Conservation (phyloP, 352 stramenopile species). For the Peronospora belbahrii region DNA sequence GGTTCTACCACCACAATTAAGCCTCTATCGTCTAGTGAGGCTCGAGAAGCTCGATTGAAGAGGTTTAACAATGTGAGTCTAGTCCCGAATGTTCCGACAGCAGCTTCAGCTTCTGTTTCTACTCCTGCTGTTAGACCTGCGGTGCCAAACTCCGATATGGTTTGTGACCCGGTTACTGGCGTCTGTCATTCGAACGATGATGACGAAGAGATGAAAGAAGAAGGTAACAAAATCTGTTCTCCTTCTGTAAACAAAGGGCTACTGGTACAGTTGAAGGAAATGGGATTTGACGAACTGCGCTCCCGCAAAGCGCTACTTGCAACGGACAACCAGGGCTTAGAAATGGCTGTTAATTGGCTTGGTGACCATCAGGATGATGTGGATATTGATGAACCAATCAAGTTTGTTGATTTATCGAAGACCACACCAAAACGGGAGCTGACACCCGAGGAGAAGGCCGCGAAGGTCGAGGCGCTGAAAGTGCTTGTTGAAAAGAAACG, state of each 20-base stretch:
- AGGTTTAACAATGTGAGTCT: conserved; percentile 63
- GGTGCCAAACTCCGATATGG: conserved; percentile 39
- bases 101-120: conserved; percentile 8
- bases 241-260: conserved; percentile 66
- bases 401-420: conserved; percentile 69
- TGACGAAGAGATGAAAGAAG: conserved; percentile 29
- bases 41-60: conserved; percentile 73
- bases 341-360: conserved; percentile 83
- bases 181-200: conserved; percentile 36
- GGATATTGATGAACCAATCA: conserved; percentile 86
- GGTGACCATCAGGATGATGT: conserved; percentile 83
- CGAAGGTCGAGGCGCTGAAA: conserved; percentile 83
- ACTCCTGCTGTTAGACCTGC: conserved; percentile 16
- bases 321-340: conserved; percentile 62
- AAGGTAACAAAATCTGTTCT: conserved; percentile 23
- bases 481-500: conserved; percentile 68
- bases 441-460: conserved; percentile 83
- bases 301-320: conserved; percentile 78
- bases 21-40: conserved; percentile 38
- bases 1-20: conserved; percentile 16
- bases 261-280: conserved; percentile 63
- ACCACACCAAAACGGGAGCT: conserved; percentile 33
- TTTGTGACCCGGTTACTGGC: conserved; percentile 60
- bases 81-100: conserved; percentile 23
- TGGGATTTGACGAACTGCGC: conserved; percentile 80